Conservation (phyloP, 169 alveolate genomes). For the Cryptosporidium felis region DNA sequence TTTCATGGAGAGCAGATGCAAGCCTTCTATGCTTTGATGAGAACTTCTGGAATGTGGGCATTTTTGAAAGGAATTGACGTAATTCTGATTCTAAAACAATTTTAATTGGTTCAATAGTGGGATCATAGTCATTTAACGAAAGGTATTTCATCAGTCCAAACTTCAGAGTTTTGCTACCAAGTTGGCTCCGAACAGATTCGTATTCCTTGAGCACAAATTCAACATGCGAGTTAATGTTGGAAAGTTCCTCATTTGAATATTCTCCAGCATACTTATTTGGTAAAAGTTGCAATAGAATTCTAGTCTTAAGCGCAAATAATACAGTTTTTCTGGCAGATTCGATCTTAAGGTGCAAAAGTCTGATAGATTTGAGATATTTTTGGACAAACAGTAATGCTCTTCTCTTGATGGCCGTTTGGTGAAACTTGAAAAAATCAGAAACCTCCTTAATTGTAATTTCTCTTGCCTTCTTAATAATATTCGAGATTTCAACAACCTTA, state of each 20-base stretch:
- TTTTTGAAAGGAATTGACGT: neutral
- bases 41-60: constrained; percentile 56
- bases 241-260: constrained; percentile 8
- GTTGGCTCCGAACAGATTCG: neutral
- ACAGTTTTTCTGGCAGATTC: constrained; percentile 29
- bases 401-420: constrained; percentile 23
- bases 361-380: constrained; percentile 12
- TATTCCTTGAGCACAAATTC: constrained; percentile 42
- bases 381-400: constrained; percentile 61
- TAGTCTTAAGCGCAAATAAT: neutral
- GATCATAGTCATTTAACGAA: neutral
- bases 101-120: constrained; percentile 1
- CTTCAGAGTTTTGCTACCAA: constrained; percentile 24
- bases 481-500: constrained; percentile 5
- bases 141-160: constrained; percentile 23
- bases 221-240: neutral
- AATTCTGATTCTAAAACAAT: constrained; percentile 3
- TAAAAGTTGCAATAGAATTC: constrained; percentile 29
- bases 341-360: neutral
- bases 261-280: constrained; percentile 20
- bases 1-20: neutral
- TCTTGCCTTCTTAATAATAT: constrained; percentile 57
- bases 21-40: constrained; percentile 33
- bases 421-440: constrained; percentile 32
- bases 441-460: constrained; percentile 45